Base-by-base conservation (phyloP, 2,329 filamentous ascomycete species). In the Botrytis hyacinthi region DNA sequence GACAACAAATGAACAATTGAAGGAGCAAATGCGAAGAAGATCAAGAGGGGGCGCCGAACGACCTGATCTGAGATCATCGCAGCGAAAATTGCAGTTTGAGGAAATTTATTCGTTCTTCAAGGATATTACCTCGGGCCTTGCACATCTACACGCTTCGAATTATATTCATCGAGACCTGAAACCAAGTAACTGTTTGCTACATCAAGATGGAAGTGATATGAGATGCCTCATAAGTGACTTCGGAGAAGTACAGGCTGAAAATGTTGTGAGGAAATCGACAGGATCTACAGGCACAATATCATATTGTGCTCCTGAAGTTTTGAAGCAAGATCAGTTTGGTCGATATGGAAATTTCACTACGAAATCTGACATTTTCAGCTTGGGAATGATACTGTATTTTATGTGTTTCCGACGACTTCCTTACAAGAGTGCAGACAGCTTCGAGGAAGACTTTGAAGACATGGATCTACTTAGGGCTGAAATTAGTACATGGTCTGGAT, bases 351-450 rank as follows among this genome's bases (percentile, higher is more conserved):
- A 98, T 80, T 99, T 99, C 79, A 97, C 94, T 0, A 95, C 93
- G 40, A 99, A 98, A 80, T 98, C 95, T 0, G 96, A 99, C 80
- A 92, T 99, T n/a, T 99, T 99, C 82, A 98, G 95, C 1, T 85
- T 99, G 0, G 96, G 96, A 67, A 98, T 99, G 95, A 98, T 98
- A 73, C 87, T 99, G 5, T 97, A 98, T 82, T 99, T 99, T 80
- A 92, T 99, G 87, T 99, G 96, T 81, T 99, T 99, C 81, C 93
- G 92, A 1, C 88, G 91, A 65, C 86, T 99, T 18, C 96, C 96
- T 0, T 99, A 98, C 80, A 86, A 84, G 37, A 93, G 92, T 78
- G 93, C 95, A 70, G 95, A 98, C 80, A 87, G 91, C 5, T 86
- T 97, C 35, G 90, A 97, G 74, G 95, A 98, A 81, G 95, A 98